phyloP scores from a whole-genome alignment of 2,329 filamentous ascomycete species.

The Sclerotinia subarctica region DNA sequence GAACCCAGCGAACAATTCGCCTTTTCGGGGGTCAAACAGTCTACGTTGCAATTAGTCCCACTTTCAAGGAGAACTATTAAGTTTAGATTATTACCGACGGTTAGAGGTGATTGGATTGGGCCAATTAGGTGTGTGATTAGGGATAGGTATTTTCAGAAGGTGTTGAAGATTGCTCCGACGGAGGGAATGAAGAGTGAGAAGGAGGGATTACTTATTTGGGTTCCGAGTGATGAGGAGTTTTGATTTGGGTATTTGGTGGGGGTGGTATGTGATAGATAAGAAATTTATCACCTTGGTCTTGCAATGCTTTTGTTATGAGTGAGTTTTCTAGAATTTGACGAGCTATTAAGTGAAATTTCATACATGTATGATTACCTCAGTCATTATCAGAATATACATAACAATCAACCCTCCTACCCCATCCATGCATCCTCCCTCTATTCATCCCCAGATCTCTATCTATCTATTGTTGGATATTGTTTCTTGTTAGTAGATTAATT shows the following conservation, averaged over 20 bases:
- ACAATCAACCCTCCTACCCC: no score
- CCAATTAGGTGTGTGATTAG: slow-evolving; percentile 70
- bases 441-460: no score
- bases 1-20: slow-evolving; percentile 90
- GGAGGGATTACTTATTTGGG: slow-evolving; percentile 62
- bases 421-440: no score
- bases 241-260: background rate
- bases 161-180: slow-evolving; percentile 74
- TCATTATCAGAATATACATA: no score
- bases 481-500: no score
- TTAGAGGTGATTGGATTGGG: slow-evolving; percentile 63
- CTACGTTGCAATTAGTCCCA: slow-evolving; percentile 76
- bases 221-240: slow-evolving; percentile 43
- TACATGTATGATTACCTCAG: no score
- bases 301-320: background rate
- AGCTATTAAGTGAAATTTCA: background rate
- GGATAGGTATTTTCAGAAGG: slow-evolving; percentile 92
- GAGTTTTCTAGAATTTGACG: background rate
- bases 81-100: slow-evolving; percentile 70
- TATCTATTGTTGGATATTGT: no score
- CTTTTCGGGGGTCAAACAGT: slow-evolving; percentile 83
- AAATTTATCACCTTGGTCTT: background rate
- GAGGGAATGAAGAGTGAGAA: slow-evolving; percentile 66
- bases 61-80: slow-evolving; percentile 70
- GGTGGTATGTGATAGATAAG: background rate